Base-by-base conservation (phyloP, 257 asterid species). In the Nemophila menziesii region DNA sequence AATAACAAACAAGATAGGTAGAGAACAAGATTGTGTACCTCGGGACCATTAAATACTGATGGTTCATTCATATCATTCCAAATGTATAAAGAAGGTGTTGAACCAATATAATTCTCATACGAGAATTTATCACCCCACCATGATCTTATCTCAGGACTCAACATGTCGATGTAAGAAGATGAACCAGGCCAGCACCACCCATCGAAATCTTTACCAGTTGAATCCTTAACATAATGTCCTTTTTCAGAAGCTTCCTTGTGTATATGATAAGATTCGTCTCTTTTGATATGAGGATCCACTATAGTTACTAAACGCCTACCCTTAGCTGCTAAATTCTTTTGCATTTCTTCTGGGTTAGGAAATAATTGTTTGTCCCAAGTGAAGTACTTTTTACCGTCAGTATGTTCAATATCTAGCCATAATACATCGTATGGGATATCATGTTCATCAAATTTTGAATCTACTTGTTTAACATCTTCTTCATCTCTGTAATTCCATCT, bases 131-230 rank as follows among this genome's bases (percentile, higher is more conserved):
- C 85, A 13, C 71, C 82, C 98, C 98, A 90, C 98, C 98, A 90
- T 45, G 86, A 69, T 76, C 98, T 72, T 61, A 90, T 85, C 63
- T 81, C 73, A 4, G 96, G 98, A 70, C 79, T 81, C 64, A 81
- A 45, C 73, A 90, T 50, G 67, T 90, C 98, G 51, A 65, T 34
- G 63, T 90, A 90, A 1, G 98, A 90, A 1, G 98, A 90, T 41
- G 98, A 79, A 41, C 98, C 98, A 67, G 96, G 67, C 98, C 98
- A 90, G 63, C 98, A 90, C 98, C 98, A 90, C 36, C 98, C 98
- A 57, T 90, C 98, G 43, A 70, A 90, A 63, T 90, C 98, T 65
- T 79, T 81, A 52, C 92, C 93, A 43, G 65, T 64, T 22, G 92
- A 66, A 59, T 85, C 98, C 79, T 61, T 90, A 33, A 90, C 93